Evolutionary conservation across 179 eudicot genomes (phyloP), one percentile per base, ranked within the genome.

Genomic region (Camellia oleifera): DNA sequence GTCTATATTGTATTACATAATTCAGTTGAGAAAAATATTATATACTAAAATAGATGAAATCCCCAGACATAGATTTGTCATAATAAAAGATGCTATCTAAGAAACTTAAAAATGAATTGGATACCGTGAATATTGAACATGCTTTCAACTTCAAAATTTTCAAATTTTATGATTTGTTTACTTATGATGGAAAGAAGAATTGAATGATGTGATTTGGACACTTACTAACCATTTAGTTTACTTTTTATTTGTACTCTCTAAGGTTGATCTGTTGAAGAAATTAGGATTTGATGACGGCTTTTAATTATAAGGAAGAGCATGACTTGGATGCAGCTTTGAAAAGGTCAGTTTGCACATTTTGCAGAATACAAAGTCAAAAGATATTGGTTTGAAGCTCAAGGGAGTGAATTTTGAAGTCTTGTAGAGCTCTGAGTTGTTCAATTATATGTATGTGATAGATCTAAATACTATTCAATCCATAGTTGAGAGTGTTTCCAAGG

Each of bases 281-380:
- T 91, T 89, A 79, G 92, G 94, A 46, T 93, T 92, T 71, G 90
- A 93, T 66, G 92, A 85, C n/a, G 56, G 93, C 93, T 77, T 93
- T 93, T 83, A 93, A 93, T 81, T 92, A 93, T 80, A 92, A 90
- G 77, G 94, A 92, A 77, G 92, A 92, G 84, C 79, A 80, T 2
- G 90, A 92, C 77, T 86, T 90, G 44, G 84, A 87, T 71, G 90
- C 89, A 58, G 79, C 94, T 78, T 70, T 93, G 67, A 93, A 85
- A 80, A 89, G 91, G 95, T 88, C 13, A 66, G 70, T 50, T 11
- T 13, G 5, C 5, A 4, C 61, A 40, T 75, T 57, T 42, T 15
- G 9, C 9, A 57, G 2, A 20, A 62, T 76, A 42, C 3, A 32
- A 60, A 40, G 15, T 66, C 20, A 4, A 44, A 44, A 68, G 15